phyloP scores from a whole-genome alignment of 257 asterid genomes.

The Capsicum pubescens region DNA sequence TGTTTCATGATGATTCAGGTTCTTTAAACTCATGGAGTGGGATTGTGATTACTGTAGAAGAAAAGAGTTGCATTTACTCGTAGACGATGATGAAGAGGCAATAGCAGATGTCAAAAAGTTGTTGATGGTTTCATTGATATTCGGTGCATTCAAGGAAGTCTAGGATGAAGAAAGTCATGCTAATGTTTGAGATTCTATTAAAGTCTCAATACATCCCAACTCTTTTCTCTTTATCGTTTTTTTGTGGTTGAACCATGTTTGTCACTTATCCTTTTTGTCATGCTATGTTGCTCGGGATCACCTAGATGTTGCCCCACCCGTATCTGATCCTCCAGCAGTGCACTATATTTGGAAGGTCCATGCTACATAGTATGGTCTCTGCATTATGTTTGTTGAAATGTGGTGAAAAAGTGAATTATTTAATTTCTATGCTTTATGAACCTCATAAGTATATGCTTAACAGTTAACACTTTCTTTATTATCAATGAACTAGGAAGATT shows the following conservation, averaged over 20 bases:
- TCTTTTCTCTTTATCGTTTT: background rate
- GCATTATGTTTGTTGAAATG: background rate
- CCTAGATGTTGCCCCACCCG: too few species aligned
- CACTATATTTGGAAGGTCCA: too few species aligned
- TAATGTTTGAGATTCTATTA: constrained; percentile 41
- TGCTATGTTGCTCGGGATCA: too few species aligned
- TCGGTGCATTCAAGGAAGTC: constrained; percentile 51
- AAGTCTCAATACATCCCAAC: constrained; percentile 27
- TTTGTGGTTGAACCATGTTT: background rate
- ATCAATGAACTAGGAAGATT: too few species aligned
- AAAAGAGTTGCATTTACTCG: background rate
- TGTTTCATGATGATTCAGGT: too few species aligned
- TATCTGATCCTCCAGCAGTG: too few species aligned
- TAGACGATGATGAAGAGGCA: background rate
- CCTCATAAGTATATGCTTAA: too few species aligned
- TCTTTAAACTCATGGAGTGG: background rate
- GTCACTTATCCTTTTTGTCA: too few species aligned
- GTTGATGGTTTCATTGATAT: constrained; percentile 31
- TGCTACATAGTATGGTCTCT: background rate
- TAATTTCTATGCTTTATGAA: too few species aligned
- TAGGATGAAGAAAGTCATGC: constrained; percentile 42
- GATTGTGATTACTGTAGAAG: background rate
- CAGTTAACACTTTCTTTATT: too few species aligned
- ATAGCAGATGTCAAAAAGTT: constrained; percentile 21
- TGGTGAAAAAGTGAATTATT: too few species aligned